These are phyloP conservation scores for Oidiodendron maius DNA, from an alignment of 495 filamentous ascomycete genomes.

Conservation along the genomic window DNA sequence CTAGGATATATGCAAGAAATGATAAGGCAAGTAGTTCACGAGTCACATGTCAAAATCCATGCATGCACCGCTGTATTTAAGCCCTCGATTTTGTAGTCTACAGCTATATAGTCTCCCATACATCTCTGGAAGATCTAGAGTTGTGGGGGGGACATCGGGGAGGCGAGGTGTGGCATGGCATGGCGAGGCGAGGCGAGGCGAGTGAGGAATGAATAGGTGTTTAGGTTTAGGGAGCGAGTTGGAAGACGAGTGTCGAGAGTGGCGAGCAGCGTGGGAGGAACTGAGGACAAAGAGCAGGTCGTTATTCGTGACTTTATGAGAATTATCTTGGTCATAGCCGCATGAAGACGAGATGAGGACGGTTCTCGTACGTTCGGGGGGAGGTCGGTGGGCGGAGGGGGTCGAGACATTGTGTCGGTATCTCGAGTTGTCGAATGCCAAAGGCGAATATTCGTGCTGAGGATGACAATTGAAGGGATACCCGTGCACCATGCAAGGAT, in stretches of 20 bases:
- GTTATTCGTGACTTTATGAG: conserved; percentile 23
- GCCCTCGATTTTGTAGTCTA: conserved; percentile 17
- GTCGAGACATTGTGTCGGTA: conserved; percentile 24
- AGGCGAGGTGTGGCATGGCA: conserved; percentile 10
- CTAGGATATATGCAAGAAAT: too few species aligned
- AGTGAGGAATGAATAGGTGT: conserved; percentile 11
- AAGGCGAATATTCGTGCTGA: conserved; percentile 24
- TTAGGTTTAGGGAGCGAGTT: conserved; percentile 15
- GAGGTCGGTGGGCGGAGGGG: conserved; percentile 29
- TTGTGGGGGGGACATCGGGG: conserved; percentile 9
- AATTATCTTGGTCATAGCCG: conserved; percentile 24
- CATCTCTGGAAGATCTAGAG: conserved; percentile 15
- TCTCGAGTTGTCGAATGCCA: conserved; percentile 23
- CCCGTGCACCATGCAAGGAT: conserved; percentile 19
- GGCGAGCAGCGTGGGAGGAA: conserved; percentile 4
- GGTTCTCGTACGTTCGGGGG: conserved; percentile 30
- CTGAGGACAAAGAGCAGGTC: conserved; percentile 11
- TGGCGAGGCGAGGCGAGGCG: conserved; percentile 6
- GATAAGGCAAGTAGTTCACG: too few species aligned
- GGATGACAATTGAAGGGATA: conserved; percentile 16
- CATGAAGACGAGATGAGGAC: conserved; percentile 31
- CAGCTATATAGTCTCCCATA: conserved; percentile 17
- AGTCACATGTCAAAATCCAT: background rate
- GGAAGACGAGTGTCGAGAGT: conserved; percentile 13
- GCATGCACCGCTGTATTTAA: background rate